Evolutionary conservation across 345 rosid species (phyloP).

Genomic region (Gynandropsis gynandra): DNA sequence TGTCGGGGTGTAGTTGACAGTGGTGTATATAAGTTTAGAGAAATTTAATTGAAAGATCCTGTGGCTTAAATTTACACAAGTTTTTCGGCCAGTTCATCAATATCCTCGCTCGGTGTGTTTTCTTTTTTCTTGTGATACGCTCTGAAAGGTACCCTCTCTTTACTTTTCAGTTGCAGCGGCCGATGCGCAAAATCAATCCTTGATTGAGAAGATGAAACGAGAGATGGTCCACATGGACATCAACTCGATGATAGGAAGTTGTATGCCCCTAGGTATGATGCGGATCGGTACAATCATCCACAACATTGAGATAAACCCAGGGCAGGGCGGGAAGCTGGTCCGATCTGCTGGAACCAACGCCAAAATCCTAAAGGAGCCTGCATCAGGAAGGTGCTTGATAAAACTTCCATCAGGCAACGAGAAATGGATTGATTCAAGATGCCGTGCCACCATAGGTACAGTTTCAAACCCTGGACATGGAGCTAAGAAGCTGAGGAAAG

Average conservation of each 20-base stretch:
- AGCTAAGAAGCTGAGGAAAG: conserved; percentile 62
- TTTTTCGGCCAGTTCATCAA: background rate
- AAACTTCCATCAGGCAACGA: conserved; percentile 68
- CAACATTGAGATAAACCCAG: conserved; percentile 82
- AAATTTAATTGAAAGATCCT: background rate
- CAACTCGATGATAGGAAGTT: conserved; percentile 76
- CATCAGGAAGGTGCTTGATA: conserved; percentile 40
- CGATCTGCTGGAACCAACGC: conserved; percentile 81
- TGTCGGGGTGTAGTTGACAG: background rate
- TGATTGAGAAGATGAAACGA: conserved; percentile 48
- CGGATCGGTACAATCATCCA: conserved; percentile 85
- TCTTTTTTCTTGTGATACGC: background rate
- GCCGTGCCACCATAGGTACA: conserved; percentile 67
- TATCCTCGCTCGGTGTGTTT: background rate
- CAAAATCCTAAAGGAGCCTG: conserved; percentile 76
- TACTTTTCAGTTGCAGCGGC: conserved; percentile 18
- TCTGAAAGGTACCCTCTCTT: conserved; percentile 5
- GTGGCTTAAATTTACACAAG: conserved; percentile 14
- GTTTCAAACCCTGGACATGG: conserved; percentile 69
- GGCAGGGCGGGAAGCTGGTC: conserved; percentile 80
- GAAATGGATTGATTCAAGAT: conserved; percentile 54
- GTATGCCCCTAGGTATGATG: conserved; percentile 80
- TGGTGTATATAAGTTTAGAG: background rate
- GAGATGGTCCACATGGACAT: conserved; percentile 65
- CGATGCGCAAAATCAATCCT: conserved; percentile 32